A percentile compares a stretch with the other conserved stretches of the same genome.
These are phyloP conservation scores for Clarireedia homoeocarpa DNA, from an alignment of 2,329 filamentous ascomycete genomes.

Conservation along the genomic window DNA sequence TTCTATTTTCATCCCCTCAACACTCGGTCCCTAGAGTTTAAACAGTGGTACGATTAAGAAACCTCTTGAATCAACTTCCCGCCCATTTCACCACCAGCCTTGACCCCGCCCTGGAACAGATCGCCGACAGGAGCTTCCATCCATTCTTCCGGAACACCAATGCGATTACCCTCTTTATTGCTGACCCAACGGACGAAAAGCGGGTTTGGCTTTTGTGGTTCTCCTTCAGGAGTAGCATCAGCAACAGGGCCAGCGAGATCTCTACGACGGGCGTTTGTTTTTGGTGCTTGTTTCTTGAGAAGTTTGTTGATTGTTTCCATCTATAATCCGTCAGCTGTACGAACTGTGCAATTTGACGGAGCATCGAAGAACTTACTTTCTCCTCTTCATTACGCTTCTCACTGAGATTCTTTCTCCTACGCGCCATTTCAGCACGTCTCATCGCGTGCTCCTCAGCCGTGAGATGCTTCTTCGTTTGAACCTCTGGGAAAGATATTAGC, in stretches of 20 bases:
- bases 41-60: conserved; percentile 9
- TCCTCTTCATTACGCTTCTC: conserved; percentile 75
- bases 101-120: conserved; percentile 40
- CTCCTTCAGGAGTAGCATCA: conserved; percentile 42
- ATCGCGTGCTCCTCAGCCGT: conserved; percentile 68
- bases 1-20: no score
- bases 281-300: conserved; percentile 76
- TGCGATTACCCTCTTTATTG: conserved; percentile 52
- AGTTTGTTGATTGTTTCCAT: conserved; percentile 90
- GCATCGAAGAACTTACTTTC: conserved; percentile 42
- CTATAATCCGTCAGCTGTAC: conserved; percentile 33
- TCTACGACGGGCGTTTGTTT: conserved; percentile 47
- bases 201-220: conserved; percentile 44
- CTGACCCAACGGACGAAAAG: conserved; percentile 65
- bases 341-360: background rate
- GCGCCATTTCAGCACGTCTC: conserved; percentile 66
- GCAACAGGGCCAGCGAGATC: conserved; percentile 30
- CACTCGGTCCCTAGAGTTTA: no score
- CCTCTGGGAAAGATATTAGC: conserved; percentile 37
- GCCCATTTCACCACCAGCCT: conserved; percentile 16
- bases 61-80: conserved; percentile 30
- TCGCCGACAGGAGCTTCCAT: conserved; percentile 53
- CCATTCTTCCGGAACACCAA: conserved; percentile 63
- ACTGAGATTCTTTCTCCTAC: conserved; percentile 63
- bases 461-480: conserved; percentile 65